Percentiles rank a stretch among this genome's conserved stretches.
Evolutionary conservation across 345 rosid genomes (phyloP).

Genomic region (Salix brachista): DNA sequence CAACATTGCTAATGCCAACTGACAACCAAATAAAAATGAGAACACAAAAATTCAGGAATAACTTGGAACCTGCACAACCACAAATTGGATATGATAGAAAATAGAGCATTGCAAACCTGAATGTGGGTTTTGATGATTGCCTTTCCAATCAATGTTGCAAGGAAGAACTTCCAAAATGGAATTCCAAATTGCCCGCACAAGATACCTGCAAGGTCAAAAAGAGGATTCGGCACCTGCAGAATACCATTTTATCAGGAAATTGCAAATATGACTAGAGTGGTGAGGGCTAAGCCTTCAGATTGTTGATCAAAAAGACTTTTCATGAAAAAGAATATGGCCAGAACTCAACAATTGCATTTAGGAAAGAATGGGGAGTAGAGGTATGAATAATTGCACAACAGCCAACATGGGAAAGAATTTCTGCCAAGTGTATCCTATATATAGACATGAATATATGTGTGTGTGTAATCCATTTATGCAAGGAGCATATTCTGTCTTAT

Average conservation of each 20-base stretch:
- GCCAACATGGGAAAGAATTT: background rate
- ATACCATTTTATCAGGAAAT: background rate
- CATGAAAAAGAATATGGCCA: background rate
- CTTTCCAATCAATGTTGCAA: slow-evolving; percentile 84
- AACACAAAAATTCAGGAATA: background rate
- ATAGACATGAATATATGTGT: background rate
- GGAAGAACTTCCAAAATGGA: slow-evolving; percentile 83
- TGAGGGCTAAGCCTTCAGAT: background rate
- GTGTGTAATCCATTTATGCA: background rate
- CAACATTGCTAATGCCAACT: background rate
- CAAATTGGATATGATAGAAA: background rate
- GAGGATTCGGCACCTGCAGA: slow-evolving; percentile 88
- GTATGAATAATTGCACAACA: background rate
- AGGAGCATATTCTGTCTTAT: background rate
- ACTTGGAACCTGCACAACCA: background rate
- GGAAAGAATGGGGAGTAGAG: background rate
- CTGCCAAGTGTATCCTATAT: background rate
- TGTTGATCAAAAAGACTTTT: background rate
- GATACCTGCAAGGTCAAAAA: slow-evolving; percentile 98
- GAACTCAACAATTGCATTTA: background rate
- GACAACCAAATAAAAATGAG: no score
- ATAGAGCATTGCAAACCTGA: slow-evolving; percentile 48
- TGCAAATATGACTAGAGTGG: background rate
- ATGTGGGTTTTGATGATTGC: slow-evolving; percentile 95
- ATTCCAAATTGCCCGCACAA: slow-evolving; percentile 97